Percentiles rank a stretch among this genome's conserved stretches.
Evolutionary conservation across 2,329 filamentous ascomycete species (phyloP).

Genomic region (Chaetomium strumarium): DNA sequence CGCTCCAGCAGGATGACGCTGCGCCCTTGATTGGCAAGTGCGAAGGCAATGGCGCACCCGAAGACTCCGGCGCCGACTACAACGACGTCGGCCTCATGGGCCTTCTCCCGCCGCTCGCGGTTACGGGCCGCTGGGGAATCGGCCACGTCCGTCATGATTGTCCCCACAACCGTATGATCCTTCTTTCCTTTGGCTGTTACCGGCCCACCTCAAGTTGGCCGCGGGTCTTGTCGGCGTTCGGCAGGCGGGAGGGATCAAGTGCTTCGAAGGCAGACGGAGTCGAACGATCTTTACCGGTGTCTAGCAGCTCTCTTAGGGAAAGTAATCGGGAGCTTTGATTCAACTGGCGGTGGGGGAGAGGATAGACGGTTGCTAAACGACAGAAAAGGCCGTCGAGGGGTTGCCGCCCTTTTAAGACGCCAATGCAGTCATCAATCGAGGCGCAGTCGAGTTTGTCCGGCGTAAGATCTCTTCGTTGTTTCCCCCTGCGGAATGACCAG

Average conservation of each 20-base stretch:
- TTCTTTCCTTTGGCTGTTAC: neutral
- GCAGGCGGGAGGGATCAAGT: no score
- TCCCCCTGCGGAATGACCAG: neutral
- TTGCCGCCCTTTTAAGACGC: neutral
- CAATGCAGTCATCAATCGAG: neutral
- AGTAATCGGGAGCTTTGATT: neutral
- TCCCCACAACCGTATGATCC: neutral
- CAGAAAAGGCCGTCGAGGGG: neutral
- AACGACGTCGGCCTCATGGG: conserved; percentile 73
- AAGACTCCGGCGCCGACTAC: conserved; percentile 89
- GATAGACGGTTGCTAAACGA: neutral
- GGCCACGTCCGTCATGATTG: conserved; percentile 29
- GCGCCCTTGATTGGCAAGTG: conserved; percentile 81
- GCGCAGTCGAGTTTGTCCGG: neutral
- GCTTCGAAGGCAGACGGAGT: no score
- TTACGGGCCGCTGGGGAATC: conserved; percentile 35
- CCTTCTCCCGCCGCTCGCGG: conserved; percentile 43
- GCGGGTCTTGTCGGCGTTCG: neutral
- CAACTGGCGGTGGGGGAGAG: neutral
- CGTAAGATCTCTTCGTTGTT: neutral
- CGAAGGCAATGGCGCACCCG: conserved; percentile 78
- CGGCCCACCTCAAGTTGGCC: no score
- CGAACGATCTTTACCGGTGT: no score
- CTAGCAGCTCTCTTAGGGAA: no score
- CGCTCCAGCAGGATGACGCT: conserved; percentile 86